Base-by-base conservation (phyloP, 2,329 filamentous ascomycete genomes). In the Trichoderma pleuroti region DNA sequence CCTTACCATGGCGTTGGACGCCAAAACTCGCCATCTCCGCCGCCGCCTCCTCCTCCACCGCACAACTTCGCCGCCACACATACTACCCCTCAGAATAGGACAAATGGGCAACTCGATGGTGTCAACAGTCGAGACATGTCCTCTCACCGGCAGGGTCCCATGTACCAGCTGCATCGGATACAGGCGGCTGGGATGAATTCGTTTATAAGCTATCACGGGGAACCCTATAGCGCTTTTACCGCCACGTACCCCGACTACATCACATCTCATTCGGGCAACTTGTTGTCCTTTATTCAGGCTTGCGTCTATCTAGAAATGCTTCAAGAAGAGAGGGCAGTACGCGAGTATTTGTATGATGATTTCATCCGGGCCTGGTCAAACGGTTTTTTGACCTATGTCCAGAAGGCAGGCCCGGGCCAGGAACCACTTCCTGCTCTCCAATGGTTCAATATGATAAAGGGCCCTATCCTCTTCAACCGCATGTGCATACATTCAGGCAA, bases 341-440 rank as follows among this genome's bases (percentile, higher is more conserved):
- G 81, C 14, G 80, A 81, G 28, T 85, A 78, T 67, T 74, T 86
- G 0, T 88, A 83, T 71, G 87, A 88, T 73, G 86, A 88, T 68
- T 86, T 87, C 66, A 82, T 88, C 34, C 78, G 82, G 9, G 75
- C 77, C 2, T 87, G 84, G 64, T 78, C 81, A 2, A 76, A 75
- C 1, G 80, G 82, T 1, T 88, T 82, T 72, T 72, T 81, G 8
- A 72, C 75, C 0, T 87, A 87, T 68, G 79, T 84, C 28, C 68
- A 75, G 2, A 73, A 74, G 3, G 70, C 76, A 1, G 74, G 76
- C 7, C 71, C 72, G 3, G 72, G 72, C 3, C 74, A 75, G 26
- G 75, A 78, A 26, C 72, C 79, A 0, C 77, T 83, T 10, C 77
- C 80, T 4, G 82, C 81, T 2, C 75, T 84, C 4, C 76, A 84